Evolutionary conservation across 306 rosid species (phyloP), one percentile per base, ranked within the genome.

Genomic region (Spatholobus suberectus): DNA sequence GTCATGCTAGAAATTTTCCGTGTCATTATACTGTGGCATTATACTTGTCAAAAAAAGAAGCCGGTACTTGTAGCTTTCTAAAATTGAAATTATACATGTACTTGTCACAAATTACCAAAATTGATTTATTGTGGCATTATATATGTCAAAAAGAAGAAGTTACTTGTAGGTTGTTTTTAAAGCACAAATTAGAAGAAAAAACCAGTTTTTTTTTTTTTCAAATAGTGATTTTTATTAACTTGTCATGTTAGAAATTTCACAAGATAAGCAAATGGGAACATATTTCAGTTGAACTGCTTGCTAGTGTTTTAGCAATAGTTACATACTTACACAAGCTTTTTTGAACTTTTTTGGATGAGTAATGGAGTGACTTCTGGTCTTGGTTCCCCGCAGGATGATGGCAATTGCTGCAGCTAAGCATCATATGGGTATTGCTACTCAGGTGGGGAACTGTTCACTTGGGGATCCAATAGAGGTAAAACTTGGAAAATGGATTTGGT

Each of bases 401-500:
- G 96, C 91, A 81, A 81, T 96, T 87, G 96, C 96, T 43, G 98
- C 99, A 62, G 99, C 99, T 77, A 96, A 96, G 90, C 99, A 96
- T 90, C 99, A 96, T 90, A 96, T 94, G 2, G 92, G 90, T 55
- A 81, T 91, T 87, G 92, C 98, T 84, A 91, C 98, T 17, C 97
- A 96, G 90, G 96, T 52, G 98, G 99, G 84, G 98, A 96, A 73
- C 96, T 96, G 70, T 93, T 93, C 94, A 90, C 98, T 40, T 96
- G 99, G 99, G 99, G 99, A 77, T 96, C 99, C 82, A 96, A 96
- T 85, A 90, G 98, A 96, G 99, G 99, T 96, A 96, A 89, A 88
- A 70, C 46, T 26, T 81, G 57, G n/a, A n/a, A n/a, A n/a, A n/a
- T n/a, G n/a, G n/a, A n/a, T n/a, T n/a, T n/a, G n/a, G n/a, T n/a